These are phyloP conservation scores for Kuraishia capsulata DNA, from an alignment of 805 yeast genomes.

Conservation along the genomic window DNA sequence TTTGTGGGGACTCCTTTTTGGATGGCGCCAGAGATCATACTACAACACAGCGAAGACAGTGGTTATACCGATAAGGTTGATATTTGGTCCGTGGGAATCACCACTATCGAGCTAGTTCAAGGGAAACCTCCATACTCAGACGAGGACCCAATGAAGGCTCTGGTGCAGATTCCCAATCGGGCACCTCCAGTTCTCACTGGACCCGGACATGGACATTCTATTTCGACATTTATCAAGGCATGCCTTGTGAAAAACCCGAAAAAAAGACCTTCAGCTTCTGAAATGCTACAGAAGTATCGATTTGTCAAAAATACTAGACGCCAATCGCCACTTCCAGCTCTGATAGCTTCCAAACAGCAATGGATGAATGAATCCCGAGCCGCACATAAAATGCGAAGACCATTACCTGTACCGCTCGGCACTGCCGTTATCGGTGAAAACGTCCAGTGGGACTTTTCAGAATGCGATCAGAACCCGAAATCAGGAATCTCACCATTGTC, in stretches of 20 bases:
- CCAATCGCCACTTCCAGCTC: conserved; percentile 18
- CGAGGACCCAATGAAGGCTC: conserved; percentile 67
- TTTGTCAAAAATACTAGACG: conserved; percentile 34
- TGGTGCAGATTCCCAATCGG: conserved; percentile 58
- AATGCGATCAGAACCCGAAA: not conserved
- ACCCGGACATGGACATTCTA: conserved; percentile 26
- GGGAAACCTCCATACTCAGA: conserved; percentile 78
- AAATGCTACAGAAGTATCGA: conserved; percentile 38
- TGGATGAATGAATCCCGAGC: conserved; percentile 22
- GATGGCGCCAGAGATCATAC: conserved; percentile 98
- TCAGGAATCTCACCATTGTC: not conserved
- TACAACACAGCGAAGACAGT: conserved; percentile 16
- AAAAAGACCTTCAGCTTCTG: conserved; percentile 28
- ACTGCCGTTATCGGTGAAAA: not conserved
- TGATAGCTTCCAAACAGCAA: conserved; percentile 30
- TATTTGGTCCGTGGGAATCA: conserved; percentile 94
- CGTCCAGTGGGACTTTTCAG: conserved; percentile 1
- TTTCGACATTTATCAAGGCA: conserved; percentile 19
- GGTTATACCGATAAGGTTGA: conserved; percentile 87
- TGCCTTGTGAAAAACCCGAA: conserved; percentile 9
- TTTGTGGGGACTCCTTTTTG: conserved; percentile 95
- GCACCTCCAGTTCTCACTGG: conserved; percentile 55
- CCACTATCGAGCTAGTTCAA: conserved; percentile 73
- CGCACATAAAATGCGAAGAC: not conserved
- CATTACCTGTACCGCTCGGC: not conserved